Evolutionary conservation across 2,329 filamentous ascomycete species (phyloP), one percentile per base, ranked within the genome.

Genomic region (Cladophialophora yegresii): DNA sequence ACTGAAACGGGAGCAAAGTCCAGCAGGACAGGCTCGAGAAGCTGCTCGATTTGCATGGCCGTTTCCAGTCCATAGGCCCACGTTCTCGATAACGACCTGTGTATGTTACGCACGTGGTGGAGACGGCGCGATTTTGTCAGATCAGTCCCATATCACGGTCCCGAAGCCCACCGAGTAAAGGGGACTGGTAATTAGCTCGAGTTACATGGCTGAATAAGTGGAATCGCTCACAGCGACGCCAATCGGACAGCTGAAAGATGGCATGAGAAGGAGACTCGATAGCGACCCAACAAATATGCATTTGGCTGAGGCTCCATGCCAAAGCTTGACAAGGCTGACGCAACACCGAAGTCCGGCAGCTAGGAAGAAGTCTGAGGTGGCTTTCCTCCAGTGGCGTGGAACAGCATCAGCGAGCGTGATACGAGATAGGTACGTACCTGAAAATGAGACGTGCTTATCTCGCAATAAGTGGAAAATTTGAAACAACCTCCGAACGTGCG

Each of bases 301-400:
- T 47, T 40, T 45, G 50, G 23, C 16, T 33, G 49, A 54, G 49
- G 58, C 50, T 54, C 58, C 30, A 23, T 43, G 50, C 22, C 30
- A 61, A 61, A 54, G 58, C n/a, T 61, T 61, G 58, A 23, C 49
- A 54, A 61, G 58, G 58, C 58, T 61, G 58, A 61, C 58, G 50
- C 58, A 61, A 61, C 20, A 7, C 8, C 23, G 30, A 32, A 7
- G n/a, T 16, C 47, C 6, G 16, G 47, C 10, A 10, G 36, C 33
- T 26, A 51, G 5, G 20, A 33, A 6, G n/a, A 51, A n/a, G 58
- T 54, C 22, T 12, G 33, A 54, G 43, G 33, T 30, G 26, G 23
- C 58, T 54, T 33, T 53, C 26, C 22, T 22, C 22, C 13, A n/a
- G 58, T 54, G 58, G 58, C 58, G 58, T 61, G 50, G 32, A 9